Conservation (phyloP, 108 stramenopile genomes). For the Cyclostephanos tholiformis region DNA sequence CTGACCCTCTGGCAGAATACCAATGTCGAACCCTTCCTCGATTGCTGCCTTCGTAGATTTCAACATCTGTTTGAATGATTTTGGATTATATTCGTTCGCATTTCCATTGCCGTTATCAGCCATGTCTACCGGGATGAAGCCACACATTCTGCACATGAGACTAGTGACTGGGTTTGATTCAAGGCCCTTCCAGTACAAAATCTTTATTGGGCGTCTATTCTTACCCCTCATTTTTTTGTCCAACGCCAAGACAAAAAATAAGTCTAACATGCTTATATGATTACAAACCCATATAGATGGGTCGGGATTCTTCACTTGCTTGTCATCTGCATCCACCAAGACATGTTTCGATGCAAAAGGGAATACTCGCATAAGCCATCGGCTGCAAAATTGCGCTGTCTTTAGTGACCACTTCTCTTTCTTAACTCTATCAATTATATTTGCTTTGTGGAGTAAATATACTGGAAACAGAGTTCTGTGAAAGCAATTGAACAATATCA, state of each 20-base stretch:
- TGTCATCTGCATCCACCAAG: slow-evolving; percentile 40
- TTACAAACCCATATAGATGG: slow-evolving; percentile 88
- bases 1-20: slow-evolving; percentile 86
- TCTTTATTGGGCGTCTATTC: slow-evolving; percentile 80
- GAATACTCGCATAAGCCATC: slow-evolving; percentile 81
- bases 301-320: slow-evolving; percentile 47
- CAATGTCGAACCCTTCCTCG: slow-evolving; percentile 87
- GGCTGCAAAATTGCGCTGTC: slow-evolving; percentile 72
- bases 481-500: not conserved
- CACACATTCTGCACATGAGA: slow-evolving; percentile 75
- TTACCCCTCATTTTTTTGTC: slow-evolving; percentile 72
- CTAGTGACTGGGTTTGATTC: slow-evolving; percentile 81
- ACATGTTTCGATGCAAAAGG: slow-evolving; percentile 72
- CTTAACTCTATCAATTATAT: slow-evolving; percentile 44
- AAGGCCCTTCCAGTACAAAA: slow-evolving; percentile 88
- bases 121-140: slow-evolving; percentile 90
- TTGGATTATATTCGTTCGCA: slow-evolving; percentile 78
- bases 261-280: slow-evolving; percentile 78
- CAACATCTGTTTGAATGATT: slow-evolving; percentile 73
- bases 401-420: slow-evolving; percentile 61
- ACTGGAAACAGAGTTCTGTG: slow-evolving; percentile 61
- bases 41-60: slow-evolving; percentile 75
- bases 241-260: slow-evolving; percentile 80
- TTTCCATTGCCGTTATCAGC: slow-evolving; percentile 79
- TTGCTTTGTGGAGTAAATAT: slow-evolving; percentile 48